phyloP scores from a whole-genome alignment of 2,329 filamentous ascomycete genomes.

The Fusarium pseudograminearum region DNA sequence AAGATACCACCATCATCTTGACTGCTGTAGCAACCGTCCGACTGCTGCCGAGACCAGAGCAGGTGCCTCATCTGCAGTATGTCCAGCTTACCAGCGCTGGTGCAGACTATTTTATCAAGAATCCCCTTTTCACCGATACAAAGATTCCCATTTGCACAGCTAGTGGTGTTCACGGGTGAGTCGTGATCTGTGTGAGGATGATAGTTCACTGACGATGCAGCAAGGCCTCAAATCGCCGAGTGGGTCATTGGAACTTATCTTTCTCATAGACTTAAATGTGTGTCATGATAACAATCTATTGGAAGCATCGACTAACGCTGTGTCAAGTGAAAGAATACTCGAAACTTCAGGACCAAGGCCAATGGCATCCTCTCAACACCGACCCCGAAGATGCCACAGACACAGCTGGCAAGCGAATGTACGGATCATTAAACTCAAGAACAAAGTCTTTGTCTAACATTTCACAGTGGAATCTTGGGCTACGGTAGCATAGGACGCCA shows the following conservation, averaged over 20 bases:
- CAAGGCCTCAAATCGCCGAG: conserved; percentile 66
- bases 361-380: conserved; percentile 55
- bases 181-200: rapidly evolving
- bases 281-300: conserved; percentile 30
- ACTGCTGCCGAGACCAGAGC: conserved; percentile 56
- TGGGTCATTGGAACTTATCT: conserved; percentile 67
- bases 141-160: conserved; percentile 65
- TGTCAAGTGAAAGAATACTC: conserved; percentile 59
- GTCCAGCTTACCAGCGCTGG: conserved; percentile 68
- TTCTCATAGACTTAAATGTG: conserved; percentile 61
- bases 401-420: conserved; percentile 63
- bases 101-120: conserved; percentile 61
- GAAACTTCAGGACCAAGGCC: conserved; percentile 57
- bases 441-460: neutral
- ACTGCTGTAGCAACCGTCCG: conserved; percentile 50
- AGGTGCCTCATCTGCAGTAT: conserved; percentile 62
- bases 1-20: conserved; percentile 62
- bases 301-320: neutral
- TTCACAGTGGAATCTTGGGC: conserved; percentile 62
- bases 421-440: conserved; percentile 39
- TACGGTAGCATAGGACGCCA: conserved; percentile 68
- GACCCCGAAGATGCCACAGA: conserved; percentile 53
- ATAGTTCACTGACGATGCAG: conserved; percentile 36
- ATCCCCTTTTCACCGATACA: conserved; percentile 63
- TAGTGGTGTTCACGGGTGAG: conserved; percentile 69